Conservation (phyloP, 164 flowering plant species). For the Vitis rotundifolia region DNA sequence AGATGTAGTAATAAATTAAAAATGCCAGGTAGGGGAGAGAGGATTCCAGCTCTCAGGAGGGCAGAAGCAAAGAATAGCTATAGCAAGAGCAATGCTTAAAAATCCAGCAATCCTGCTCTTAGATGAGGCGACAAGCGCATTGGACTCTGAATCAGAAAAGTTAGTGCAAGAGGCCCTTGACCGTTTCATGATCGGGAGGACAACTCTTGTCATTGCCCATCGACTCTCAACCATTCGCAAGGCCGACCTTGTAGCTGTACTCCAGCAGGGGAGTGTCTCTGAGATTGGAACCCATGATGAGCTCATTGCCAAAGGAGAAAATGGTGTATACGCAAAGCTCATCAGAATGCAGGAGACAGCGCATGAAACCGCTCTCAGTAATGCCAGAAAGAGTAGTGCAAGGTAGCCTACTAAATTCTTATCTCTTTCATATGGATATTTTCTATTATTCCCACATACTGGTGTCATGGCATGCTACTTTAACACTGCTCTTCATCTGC, state of each 20-base stretch:
- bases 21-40: slow-evolving; percentile 95
- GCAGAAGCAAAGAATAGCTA: slow-evolving; percentile 97
- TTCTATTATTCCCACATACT: not conserved
- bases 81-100: slow-evolving; percentile 97
- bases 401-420: slow-evolving; percentile 40
- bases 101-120: slow-evolving; percentile 92
- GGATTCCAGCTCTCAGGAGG: slow-evolving; percentile 98
- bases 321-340: slow-evolving; percentile 84
- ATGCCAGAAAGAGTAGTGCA: slow-evolving; percentile 94
- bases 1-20: slow-evolving; percentile 3
- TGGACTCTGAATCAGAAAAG: slow-evolving; percentile 95
- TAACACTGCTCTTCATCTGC: slow-evolving; percentile 16
- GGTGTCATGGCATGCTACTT: not conserved
- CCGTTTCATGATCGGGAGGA: slow-evolving; percentile 95
- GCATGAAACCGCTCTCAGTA: slow-evolving; percentile 73
- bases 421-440: not conserved
- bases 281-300: slow-evolving; percentile 94
- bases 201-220: slow-evolving; percentile 96
- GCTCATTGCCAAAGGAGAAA: slow-evolving; percentile 79
- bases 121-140: slow-evolving; percentile 98
- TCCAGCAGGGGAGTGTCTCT: slow-evolving; percentile 86
- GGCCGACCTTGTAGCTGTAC: slow-evolving; percentile 93
- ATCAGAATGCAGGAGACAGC: slow-evolving; percentile 93
- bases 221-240: slow-evolving; percentile 95
- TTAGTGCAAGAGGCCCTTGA: slow-evolving; percentile 97